phyloP scores from a whole-genome alignment of 2,329 filamentous ascomycete genomes.

The Cordyceps cateniannulata region DNA sequence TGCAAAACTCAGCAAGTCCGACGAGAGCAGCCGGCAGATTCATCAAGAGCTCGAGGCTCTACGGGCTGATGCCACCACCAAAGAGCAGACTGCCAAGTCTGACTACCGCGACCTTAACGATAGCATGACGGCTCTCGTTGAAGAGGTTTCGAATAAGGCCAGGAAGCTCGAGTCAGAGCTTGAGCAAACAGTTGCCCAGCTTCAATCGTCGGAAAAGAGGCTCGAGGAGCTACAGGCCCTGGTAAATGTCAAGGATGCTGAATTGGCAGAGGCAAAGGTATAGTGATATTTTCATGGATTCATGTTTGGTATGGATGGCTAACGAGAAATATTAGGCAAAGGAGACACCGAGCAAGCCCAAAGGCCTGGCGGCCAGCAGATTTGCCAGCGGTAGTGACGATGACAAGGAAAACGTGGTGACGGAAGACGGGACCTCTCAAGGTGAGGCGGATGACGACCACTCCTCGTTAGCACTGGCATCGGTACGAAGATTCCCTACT shows the following conservation, averaged over 20 bases:
- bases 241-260: conserved; percentile 57
- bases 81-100: conserved; percentile 48
- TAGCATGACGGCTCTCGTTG: conserved; percentile 52
- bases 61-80: conserved; percentile 43
- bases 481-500: conserved; percentile 53
- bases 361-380: conserved; percentile 49
- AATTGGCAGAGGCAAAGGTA: conserved; percentile 57
- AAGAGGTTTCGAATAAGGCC: conserved; percentile 50
- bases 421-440: conserved; percentile 38
- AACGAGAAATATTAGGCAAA: conserved; percentile 33
- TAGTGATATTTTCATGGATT: conserved; percentile 4
- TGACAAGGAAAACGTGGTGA: conserved; percentile 23
- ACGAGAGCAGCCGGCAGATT: conserved; percentile 39
- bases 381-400: conserved; percentile 39
- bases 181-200: conserved; percentile 35
- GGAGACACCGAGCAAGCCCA: conserved; percentile 34
- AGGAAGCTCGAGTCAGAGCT: conserved; percentile 46
- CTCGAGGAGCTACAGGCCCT: conserved; percentile 46
- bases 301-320: not conserved
- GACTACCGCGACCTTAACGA: conserved; percentile 60
- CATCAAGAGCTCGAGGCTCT: conserved; percentile 49
- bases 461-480: conserved; percentile 59
- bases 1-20: conserved; percentile 26
- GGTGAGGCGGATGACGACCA: conserved; percentile 56
- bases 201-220: conserved; percentile 42